Conservation (phyloP, 2,329 filamentous ascomycete genomes). For the Lecanicillium sp. region DNA sequence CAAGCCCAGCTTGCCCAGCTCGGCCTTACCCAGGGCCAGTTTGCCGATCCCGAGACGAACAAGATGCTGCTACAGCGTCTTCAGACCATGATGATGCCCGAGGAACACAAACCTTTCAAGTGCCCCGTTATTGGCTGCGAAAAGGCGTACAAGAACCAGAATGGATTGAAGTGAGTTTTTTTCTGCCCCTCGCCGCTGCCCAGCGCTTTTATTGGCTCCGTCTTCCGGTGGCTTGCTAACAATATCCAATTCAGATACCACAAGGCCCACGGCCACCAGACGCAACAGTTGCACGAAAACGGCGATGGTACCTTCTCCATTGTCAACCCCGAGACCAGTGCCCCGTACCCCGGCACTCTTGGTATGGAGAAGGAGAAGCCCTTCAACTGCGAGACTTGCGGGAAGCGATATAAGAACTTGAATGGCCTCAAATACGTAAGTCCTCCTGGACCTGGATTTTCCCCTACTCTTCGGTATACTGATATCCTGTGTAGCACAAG, state of each 20-base stretch:
- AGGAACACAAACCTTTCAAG: conserved; percentile 96
- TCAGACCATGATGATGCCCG: conserved; percentile 59
- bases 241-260: conserved; percentile 43
- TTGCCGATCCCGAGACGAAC: conserved; percentile 69
- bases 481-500: conserved; percentile 49
- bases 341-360: conserved; percentile 88
- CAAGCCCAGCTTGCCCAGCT: conserved; percentile 64
- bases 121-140: conserved; percentile 98
- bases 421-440: conserved; percentile 93
- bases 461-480: conserved; percentile 15
- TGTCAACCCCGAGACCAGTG: conserved; percentile 89
- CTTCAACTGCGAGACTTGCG: conserved; percentile 93
- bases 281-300: conserved; percentile 93
- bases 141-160: conserved; percentile 99
- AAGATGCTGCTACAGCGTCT: conserved; percentile 49
- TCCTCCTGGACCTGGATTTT: conserved; percentile 7
- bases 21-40: conserved; percentile 67
- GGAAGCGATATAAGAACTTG: conserved; percentile 98
- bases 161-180: conserved; percentile 79
- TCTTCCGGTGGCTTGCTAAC: conserved; percentile 17
- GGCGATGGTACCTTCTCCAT: conserved; percentile 97
- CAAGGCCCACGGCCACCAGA: conserved; percentile 86
- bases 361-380: conserved; percentile 99
- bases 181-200: conserved; percentile 3
- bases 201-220: neutral